These are phyloP conservation scores for Globisporangium radiosum DNA, from an alignment of 352 stramenopile genomes.

Conservation along the genomic window DNA sequence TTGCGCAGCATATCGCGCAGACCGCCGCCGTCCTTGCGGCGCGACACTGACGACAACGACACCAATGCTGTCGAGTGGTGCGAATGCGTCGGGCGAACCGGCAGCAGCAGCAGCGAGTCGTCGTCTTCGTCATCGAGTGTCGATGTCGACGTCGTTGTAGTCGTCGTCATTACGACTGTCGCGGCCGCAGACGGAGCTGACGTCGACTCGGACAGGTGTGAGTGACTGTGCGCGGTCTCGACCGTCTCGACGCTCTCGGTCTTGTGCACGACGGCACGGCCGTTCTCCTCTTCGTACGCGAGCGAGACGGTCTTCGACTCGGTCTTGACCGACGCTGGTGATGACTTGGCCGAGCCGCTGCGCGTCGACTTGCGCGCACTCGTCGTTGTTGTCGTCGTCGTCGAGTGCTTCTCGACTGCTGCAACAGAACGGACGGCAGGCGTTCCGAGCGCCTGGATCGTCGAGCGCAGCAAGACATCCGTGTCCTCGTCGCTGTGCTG, in stretches of 20 bases:
- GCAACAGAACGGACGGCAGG: conserved; percentile 15
- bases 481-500: conserved; percentile 35
- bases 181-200: conserved; percentile 1
- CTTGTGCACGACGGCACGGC: conserved; percentile 8
- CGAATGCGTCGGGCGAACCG: neutral
- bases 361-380: conserved; percentile 14
- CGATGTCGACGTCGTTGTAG: conserved; percentile 3
- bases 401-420: conserved; percentile 6
- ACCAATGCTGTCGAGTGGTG: neutral
- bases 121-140: conserved; percentile 14
- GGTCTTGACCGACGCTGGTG: conserved; percentile 8
- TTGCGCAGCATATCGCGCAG: conserved; percentile 35
- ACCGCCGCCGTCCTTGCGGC: conserved; percentile 11
- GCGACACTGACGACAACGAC: neutral
- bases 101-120: conserved; percentile 18
- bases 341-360: conserved; percentile 2
- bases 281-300: conserved; percentile 39
- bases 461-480: conserved; percentile 47
- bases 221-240: conserved; percentile 1
- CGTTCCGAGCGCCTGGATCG: conserved; percentile 30
- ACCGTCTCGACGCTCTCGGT: conserved; percentile 8
- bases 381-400: conserved; percentile 8
- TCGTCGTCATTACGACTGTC: conserved; percentile 3
- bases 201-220: neutral
- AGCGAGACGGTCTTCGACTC: conserved; percentile 33